These are phyloP conservation scores for Glebionis coronaria DNA, from an alignment of 129 eudicot species.

Conservation along the genomic window DNA sequence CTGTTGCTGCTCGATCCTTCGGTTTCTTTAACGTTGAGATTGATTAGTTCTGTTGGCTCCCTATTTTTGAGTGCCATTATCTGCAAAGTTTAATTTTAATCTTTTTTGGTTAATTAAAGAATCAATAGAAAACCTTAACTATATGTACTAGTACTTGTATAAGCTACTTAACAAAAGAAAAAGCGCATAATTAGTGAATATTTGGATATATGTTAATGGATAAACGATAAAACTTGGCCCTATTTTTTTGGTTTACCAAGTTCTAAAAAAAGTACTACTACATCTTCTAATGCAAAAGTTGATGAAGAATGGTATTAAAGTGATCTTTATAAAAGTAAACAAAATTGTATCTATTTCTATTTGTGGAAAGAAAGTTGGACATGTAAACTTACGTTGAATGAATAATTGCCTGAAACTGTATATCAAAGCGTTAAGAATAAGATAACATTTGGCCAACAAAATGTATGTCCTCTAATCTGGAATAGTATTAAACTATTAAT, in stretches of 20 bases:
- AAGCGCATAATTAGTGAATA: constrained; percentile 12
- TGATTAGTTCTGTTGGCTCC: constrained; percentile 86
- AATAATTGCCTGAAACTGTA: background rate
- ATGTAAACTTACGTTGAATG: no score
- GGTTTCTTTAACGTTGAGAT: constrained; percentile 85
- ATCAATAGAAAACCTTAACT: background rate
- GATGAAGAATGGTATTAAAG: constrained; percentile 1
- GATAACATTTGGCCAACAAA: constrained; percentile 9
- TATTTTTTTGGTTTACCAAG: background rate
- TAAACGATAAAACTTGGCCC: constrained; percentile 18
- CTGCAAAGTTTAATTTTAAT: constrained; percentile 44
- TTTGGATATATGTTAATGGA: constrained; percentile 16
- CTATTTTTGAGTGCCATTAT: constrained; percentile 71
- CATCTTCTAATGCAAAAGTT: background rate
- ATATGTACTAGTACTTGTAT: background rate
- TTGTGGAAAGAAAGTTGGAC: background rate
- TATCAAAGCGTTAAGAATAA: background rate
- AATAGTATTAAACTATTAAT: background rate
- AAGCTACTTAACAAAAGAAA: constrained; percentile 9
- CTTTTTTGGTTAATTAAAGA: constrained; percentile 11
- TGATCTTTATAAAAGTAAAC: background rate
- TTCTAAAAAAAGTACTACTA: background rate
- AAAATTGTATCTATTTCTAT: background rate
- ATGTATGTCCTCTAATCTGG: background rate
- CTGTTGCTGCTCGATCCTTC: constrained; percentile 89